Evolutionary conservation across 352 stramenopile genomes (phyloP).

Genomic region (Phytophthora litchii): DNA sequence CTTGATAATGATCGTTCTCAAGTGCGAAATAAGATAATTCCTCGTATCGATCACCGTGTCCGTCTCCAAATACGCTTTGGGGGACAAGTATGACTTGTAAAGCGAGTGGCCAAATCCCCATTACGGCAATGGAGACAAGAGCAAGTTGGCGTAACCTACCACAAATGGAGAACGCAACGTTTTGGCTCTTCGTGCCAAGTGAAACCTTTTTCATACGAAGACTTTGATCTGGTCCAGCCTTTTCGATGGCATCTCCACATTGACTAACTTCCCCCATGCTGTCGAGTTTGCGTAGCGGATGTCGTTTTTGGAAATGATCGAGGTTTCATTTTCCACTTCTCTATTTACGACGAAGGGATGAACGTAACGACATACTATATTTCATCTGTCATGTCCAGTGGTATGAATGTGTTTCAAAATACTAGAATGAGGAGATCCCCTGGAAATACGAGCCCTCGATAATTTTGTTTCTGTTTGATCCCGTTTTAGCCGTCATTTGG

Average conservation of each 20-base stretch:
- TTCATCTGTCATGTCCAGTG: too few relatives aligned
- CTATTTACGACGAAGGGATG: too few relatives aligned
- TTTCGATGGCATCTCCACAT: not conserved
- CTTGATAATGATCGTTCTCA: conserved; percentile 49
- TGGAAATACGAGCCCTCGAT: too few relatives aligned
- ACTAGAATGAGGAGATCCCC: too few relatives aligned
- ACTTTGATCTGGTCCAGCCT: not conserved
- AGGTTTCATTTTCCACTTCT: too few relatives aligned
- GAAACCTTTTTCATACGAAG: conserved; percentile 10
- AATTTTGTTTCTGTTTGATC: too few relatives aligned
- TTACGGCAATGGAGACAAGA: conserved; percentile 37
- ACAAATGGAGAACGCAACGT: conserved; percentile 13
- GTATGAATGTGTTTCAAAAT: too few relatives aligned
- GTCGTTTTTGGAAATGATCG: not conserved
- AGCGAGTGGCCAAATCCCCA: conserved; percentile 43
- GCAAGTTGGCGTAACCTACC: conserved; percentile 31
- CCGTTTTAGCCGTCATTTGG: too few relatives aligned
- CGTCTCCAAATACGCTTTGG: conserved; percentile 46
- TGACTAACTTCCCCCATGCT: conserved; percentile 10
- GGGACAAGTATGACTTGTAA: conserved; percentile 38
- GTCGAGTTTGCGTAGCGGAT: not conserved
- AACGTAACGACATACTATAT: too few relatives aligned
- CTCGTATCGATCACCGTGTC: conserved; percentile 50
- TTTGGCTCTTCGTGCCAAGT: not conserved
- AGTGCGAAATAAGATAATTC: conserved; percentile 37